phyloP scores from a whole-genome alignment of 2,329 filamentous ascomycete genomes.

The Claviceps quebecensis region DNA sequence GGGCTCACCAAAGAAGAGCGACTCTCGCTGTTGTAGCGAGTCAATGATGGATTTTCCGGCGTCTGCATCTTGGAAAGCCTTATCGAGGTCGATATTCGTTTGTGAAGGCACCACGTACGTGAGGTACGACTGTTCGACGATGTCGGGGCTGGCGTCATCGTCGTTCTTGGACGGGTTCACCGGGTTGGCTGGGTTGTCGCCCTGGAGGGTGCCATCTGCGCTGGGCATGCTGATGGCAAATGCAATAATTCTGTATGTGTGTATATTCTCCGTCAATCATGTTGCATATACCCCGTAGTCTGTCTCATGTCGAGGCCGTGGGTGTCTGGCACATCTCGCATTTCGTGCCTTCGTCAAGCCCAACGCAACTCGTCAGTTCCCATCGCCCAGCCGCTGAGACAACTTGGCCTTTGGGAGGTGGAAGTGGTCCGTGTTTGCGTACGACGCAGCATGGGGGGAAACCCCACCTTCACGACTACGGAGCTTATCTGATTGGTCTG shows the following conservation, averaged over 20 bases:
- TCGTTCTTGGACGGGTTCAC: conserved; percentile 1
- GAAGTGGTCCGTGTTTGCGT: not conserved
- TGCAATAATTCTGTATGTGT: conserved; percentile 2
- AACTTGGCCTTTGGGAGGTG: not conserved
- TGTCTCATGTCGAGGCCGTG: not conserved
- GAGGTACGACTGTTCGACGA: conserved; percentile 45
- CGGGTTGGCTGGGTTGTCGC: conserved; percentile 4
- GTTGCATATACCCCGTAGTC: not conserved
- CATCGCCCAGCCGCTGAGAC: not conserved
- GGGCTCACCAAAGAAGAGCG: conserved; percentile 58
- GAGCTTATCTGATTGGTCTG: not conserved
- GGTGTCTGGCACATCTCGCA: not conserved
- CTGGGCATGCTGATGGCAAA: not conserved
- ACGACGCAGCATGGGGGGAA: not conserved
- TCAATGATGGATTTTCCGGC: conserved; percentile 36
- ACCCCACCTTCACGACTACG: not conserved
- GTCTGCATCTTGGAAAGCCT: conserved; percentile 30
- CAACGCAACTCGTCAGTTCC: not conserved
- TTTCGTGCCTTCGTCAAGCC: not conserved
- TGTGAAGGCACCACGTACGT: conserved; percentile 46
- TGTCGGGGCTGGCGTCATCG: conserved; percentile 18
- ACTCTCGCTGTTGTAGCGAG: conserved; percentile 46
- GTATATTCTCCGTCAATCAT: conserved; percentile 8
- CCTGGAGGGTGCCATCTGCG: not conserved
- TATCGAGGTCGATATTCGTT: conserved; percentile 40